Percentiles rank a stretch among this genome's conserved stretches.
phyloP scores from a whole-genome alignment of 225 moss, liverwort and hornwort genomes.

The Thuidium tamariscinum region DNA sequence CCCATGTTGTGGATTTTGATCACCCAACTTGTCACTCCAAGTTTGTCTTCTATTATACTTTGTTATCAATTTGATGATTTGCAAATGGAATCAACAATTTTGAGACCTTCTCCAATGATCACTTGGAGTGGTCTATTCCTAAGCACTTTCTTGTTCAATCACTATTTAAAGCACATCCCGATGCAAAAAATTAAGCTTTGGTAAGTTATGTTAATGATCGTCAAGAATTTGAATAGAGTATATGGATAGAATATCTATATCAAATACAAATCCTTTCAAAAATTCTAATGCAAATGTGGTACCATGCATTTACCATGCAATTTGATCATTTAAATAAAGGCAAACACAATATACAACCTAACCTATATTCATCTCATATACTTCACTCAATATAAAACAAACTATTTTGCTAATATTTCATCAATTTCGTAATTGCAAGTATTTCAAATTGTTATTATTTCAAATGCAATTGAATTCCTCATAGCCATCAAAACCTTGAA shows the following conservation, averaged over 20 bases:
- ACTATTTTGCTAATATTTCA: not conserved
- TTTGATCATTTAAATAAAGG: not conserved
- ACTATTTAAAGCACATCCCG: slow-evolving; percentile 13
- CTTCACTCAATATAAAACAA: not conserved
- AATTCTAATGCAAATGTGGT: no score
- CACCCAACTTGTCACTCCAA: slow-evolving; percentile 6
- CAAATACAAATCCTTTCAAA: not conserved
- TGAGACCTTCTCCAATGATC: slow-evolving; percentile 1
- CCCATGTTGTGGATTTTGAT: slow-evolving; percentile 7
- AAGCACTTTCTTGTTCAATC: slow-evolving; percentile 14
- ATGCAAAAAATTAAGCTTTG: not conserved
- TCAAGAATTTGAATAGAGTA: not conserved
- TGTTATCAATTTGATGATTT: not conserved
- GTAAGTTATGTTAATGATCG: not conserved
- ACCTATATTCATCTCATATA: not conserved
- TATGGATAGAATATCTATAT: not conserved
- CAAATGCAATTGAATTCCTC: not conserved
- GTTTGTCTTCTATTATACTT: not conserved
- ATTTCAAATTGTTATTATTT: not conserved
- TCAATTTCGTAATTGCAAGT: not conserved
- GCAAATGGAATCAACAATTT: not conserved
- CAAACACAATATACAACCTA: not conserved
- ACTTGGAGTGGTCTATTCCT: slow-evolving; percentile 10
- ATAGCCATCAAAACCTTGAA: not conserved
- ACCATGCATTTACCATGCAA: not conserved